Percentiles rank a stretch among this genome's conserved stretches.
Conservation (phyloP, 345 rosid species). For the Toxicodendron radicans region DNA sequence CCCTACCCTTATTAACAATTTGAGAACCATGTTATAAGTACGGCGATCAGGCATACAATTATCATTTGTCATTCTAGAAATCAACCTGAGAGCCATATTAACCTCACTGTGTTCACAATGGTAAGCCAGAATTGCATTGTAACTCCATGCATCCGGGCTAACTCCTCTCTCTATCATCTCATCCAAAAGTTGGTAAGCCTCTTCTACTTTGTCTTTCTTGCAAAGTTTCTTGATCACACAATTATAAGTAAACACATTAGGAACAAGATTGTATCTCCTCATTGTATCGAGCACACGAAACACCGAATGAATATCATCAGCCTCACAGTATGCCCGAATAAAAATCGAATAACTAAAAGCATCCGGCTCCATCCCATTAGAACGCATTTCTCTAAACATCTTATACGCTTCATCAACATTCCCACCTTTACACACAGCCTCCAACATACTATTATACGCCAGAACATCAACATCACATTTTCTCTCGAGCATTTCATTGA, state of each 20-base stretch:
- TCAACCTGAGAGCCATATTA: conserved; percentile 58
- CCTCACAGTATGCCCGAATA: conserved; percentile 65
- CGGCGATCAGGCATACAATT: conserved; percentile 61
- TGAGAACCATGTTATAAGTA: conserved; percentile 81
- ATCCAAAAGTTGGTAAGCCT: conserved; percentile 63
- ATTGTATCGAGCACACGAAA: conserved; percentile 75
- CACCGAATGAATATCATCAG: conserved; percentile 56
- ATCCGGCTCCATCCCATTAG: conserved; percentile 51
- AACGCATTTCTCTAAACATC: conserved; percentile 61
- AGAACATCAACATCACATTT: conserved; percentile 47
- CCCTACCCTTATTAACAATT: conserved; percentile 64
- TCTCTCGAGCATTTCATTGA: conserved; percentile 66
- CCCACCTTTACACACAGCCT: conserved; percentile 71
- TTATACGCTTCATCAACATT: conserved; percentile 56
- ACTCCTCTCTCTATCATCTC: conserved; percentile 62
- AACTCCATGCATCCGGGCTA: conserved; percentile 76
- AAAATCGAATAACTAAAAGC: conserved; percentile 67
- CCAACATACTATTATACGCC: conserved; percentile 68
- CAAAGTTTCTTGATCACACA: conserved; percentile 68
- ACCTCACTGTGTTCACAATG: conserved; percentile 82
- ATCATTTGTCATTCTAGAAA: conserved; percentile 62
- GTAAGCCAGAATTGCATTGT: conserved; percentile 69
- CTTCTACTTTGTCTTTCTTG: conserved; percentile 63
- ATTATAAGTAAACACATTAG: conserved; percentile 82
- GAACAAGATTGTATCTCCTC: conserved; percentile 59